These are phyloP conservation scores for Phytophthora pluvialis DNA, from an alignment of 352 stramenopile species.

Conservation along the genomic window DNA sequence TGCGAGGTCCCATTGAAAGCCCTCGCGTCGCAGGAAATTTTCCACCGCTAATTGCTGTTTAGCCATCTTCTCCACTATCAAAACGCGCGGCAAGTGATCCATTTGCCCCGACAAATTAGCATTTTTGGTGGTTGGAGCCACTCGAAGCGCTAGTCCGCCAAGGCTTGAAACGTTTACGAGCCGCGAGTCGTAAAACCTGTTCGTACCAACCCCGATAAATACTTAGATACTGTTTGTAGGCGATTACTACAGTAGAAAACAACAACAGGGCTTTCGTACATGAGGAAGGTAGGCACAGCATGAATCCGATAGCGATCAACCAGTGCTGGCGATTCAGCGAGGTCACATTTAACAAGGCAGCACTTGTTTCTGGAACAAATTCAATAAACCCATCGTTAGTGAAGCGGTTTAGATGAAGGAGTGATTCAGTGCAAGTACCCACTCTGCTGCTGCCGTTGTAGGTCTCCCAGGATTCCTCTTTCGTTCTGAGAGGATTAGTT, in stretches of 20 bases:
- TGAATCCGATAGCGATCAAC: slow-evolving; percentile 72
- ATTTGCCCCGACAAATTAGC: slow-evolving; percentile 60
- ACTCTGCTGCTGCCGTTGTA: slow-evolving; percentile 6
- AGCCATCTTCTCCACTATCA: slow-evolving; percentile 60
- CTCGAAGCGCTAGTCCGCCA: slow-evolving; percentile 54
- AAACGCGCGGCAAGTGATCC: slow-evolving; percentile 61
- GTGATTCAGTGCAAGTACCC: not conserved
- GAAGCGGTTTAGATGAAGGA: not conserved
- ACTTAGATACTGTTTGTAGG: not conserved
- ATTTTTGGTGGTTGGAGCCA: slow-evolving; percentile 66
- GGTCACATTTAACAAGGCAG: slow-evolving; percentile 73
- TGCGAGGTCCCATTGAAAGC: slow-evolving; percentile 74
- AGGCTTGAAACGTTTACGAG: slow-evolving; percentile 72
- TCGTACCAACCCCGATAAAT: not conserved
- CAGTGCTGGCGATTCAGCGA: slow-evolving; percentile 63
- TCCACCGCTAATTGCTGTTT: slow-evolving; percentile 70
- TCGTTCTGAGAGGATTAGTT: slow-evolving; percentile 38
- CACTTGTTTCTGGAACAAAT: slow-evolving; percentile 44
- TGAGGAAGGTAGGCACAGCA: slow-evolving; percentile 75
- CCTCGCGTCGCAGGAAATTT: slow-evolving; percentile 64
- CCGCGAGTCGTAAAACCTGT: slow-evolving; percentile 66
- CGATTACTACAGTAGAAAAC: not conserved
- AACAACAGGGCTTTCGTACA: slow-evolving; percentile 40
- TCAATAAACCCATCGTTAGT: slow-evolving; percentile 1
- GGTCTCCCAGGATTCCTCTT: slow-evolving; percentile 9